Evolutionary conservation across 2,329 filamentous ascomycete species (phyloP).

Genomic region (Aureobasidium uvarum): DNA sequence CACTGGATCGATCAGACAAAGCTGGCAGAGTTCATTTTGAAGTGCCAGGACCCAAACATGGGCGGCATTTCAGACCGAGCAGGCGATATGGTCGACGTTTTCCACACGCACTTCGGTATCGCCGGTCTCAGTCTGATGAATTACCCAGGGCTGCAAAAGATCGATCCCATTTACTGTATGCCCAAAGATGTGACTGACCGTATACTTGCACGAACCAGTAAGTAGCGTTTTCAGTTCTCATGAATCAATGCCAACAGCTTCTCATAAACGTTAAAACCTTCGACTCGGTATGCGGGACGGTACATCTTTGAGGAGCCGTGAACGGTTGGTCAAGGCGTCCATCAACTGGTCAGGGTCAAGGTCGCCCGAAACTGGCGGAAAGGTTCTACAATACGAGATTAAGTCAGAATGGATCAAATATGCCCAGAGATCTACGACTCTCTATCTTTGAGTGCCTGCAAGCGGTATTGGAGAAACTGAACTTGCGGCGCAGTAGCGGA

Average conservation of each 20-base stretch:
- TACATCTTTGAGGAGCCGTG: background rate
- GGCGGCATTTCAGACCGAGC: conserved; percentile 90
- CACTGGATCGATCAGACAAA: conserved; percentile 91
- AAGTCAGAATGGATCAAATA: background rate
- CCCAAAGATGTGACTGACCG: conserved; percentile 20
- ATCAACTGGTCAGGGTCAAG: background rate
- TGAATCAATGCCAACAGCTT: background rate
- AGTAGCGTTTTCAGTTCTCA: background rate
- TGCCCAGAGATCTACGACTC: background rate
- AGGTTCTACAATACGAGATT: background rate
- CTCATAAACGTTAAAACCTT: background rate
- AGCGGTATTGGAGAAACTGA: background rate
- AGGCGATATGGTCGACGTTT: conserved; percentile 94
- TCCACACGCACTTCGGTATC: conserved; percentile 87
- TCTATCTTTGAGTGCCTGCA: background rate
- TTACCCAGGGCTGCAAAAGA: conserved; percentile 70
- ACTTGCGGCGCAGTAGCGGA: background rate
- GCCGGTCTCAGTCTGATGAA: conserved; percentile 82
- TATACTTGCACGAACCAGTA: conserved; percentile 9
- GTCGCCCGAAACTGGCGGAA: background rate
- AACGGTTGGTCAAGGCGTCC: conserved; percentile 15
- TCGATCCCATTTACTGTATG: conserved; percentile 73
- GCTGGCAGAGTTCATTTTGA: conserved; percentile 76
- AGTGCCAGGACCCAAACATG: conserved; percentile 78
- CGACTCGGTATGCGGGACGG: background rate